Percentiles rank a stretch among this genome's conserved stretches.
Evolutionary conservation across 2,329 filamentous ascomycete species (phyloP).

Genomic region (Ophiostoma quercus): DNA sequence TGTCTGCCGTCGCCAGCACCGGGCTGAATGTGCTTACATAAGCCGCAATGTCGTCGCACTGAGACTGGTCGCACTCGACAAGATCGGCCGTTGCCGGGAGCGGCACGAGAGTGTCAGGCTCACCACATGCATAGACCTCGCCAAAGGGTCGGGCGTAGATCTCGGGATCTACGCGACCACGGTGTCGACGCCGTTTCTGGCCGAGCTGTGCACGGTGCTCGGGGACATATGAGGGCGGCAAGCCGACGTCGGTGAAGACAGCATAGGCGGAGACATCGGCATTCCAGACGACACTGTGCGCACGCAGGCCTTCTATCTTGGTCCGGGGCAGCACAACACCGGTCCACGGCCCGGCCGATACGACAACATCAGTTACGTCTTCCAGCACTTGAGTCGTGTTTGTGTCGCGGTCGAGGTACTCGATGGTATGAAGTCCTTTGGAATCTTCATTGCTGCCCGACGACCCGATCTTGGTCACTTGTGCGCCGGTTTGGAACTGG

Average conservation of each 20-base stretch:
- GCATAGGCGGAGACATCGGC: slow-evolving; percentile 66
- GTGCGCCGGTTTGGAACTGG: slow-evolving; percentile 59
- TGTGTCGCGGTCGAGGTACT: slow-evolving; percentile 49
- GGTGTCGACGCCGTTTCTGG: slow-evolving; percentile 50
- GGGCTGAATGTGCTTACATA: slow-evolving; percentile 65
- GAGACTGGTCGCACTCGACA: slow-evolving; percentile 66
- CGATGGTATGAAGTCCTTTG: slow-evolving; percentile 49
- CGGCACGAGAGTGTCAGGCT: slow-evolving; percentile 70
- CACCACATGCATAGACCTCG: slow-evolving; percentile 89
- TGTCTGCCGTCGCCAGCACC: slow-evolving; percentile 60
- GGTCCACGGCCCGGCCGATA: slow-evolving; percentile 60
- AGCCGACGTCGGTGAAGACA: slow-evolving; percentile 78
- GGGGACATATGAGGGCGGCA: slow-evolving; percentile 60
- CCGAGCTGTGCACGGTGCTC: slow-evolving; percentile 44
- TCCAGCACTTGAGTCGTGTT: slow-evolving; percentile 36
- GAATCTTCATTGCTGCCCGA: slow-evolving; percentile 22
- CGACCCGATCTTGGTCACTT: slow-evolving; percentile 60
- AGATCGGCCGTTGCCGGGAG: slow-evolving; percentile 70
- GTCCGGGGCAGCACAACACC: slow-evolving; percentile 52
- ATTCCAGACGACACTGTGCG: slow-evolving; percentile 61
- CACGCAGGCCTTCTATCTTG: slow-evolving; percentile 54
- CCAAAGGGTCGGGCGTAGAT: slow-evolving; percentile 87
- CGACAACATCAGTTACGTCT: slow-evolving; percentile 50
- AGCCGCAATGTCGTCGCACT: slow-evolving; percentile 80
- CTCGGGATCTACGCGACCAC: slow-evolving; percentile 71